Percentiles rank a stretch among this genome's conserved stretches.
Evolutionary conservation across 352 stramenopile species (phyloP).

Genomic region (Chrysophaeum taylorii): DNA sequence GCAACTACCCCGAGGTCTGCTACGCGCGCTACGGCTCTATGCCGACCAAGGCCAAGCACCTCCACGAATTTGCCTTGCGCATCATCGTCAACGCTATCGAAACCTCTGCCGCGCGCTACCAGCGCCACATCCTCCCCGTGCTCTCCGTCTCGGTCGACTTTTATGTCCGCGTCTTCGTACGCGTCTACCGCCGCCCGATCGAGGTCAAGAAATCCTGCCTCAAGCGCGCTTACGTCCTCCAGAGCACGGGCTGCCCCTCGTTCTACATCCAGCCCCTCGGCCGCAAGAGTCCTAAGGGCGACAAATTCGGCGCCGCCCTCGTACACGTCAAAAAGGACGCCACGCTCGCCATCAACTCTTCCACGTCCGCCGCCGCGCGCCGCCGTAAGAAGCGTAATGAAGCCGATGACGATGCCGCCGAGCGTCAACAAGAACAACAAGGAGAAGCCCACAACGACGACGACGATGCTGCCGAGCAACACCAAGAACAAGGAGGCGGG

Average conservation of each 20-base stretch:
- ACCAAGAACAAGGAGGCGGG: too few relatives aligned
- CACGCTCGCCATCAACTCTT: slow-evolving; percentile 35
- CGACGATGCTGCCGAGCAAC: too few relatives aligned
- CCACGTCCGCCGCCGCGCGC: too few relatives aligned
- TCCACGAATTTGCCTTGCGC: slow-evolving; percentile 73
- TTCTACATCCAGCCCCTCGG: slow-evolving; percentile 89
- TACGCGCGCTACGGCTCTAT: slow-evolving; percentile 66
- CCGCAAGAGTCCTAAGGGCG: not conserved
- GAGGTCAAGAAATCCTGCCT: slow-evolving; percentile 73
- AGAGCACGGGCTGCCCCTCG: slow-evolving; percentile 89
- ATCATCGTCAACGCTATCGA: slow-evolving; percentile 91
- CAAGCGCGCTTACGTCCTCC: slow-evolving; percentile 57
- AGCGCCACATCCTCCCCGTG: slow-evolving; percentile 6
- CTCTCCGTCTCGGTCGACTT: slow-evolving; percentile 95
- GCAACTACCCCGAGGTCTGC: slow-evolving; percentile 62
- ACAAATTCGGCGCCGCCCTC: not conserved
- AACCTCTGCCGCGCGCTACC: slow-evolving; percentile 32
- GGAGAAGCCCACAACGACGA: too few relatives aligned
- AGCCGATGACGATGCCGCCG: too few relatives aligned
- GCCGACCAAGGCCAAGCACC: slow-evolving; percentile 59
- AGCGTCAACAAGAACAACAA: too few relatives aligned
- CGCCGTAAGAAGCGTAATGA: too few relatives aligned
- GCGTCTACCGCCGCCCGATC: slow-evolving; percentile 87
- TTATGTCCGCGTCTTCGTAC: slow-evolving; percentile 98
- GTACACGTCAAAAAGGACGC: slow-evolving; percentile 19